Base-by-base conservation (phyloP, 2,329 filamentous ascomycete genomes). In the Endoconidiophora polonica region DNA sequence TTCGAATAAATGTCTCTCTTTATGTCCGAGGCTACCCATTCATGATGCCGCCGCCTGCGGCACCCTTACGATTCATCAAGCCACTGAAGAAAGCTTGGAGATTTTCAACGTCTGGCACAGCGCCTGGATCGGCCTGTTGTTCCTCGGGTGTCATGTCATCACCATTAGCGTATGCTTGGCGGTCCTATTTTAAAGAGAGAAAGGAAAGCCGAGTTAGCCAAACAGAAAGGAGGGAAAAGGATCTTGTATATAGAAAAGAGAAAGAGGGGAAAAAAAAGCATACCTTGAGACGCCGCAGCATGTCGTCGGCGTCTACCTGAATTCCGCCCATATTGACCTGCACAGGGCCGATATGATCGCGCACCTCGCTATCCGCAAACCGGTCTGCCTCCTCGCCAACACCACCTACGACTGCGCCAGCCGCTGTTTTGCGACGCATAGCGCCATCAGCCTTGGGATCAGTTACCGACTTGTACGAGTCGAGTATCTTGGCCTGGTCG, bases 301-400 rank as follows among this genome's bases (percentile, higher is more conserved):
- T 91, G 59, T 94, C 87, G 60, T 94, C 88, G 6, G 87, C 87
- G 65, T 95, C 87, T 26, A 94, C 85, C 61, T 94, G 87, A 55
- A 98, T 95, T 48, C 91, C 91, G 40, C 91, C 91, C 74, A 98
- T 91, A 62, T 98, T 98, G 68, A 96, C 95, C 61, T 94, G 87
- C 56, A 95, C 87, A 0, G 88, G 87, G 0, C 88, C 88, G 59
- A 94, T 94, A 58, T 94, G 87, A 59, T 90, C 84, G 57, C 79
- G 81, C 49, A 75, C 69, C 36, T 55, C 54, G 43, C 50, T 44
- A 26, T 52, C 53, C 20, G 23, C 43, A 41, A 46, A 46, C 6
- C 49, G 49, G 5, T 46, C 49, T 2, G 46, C 22, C 39, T 52
- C 50, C 5, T 46, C 48, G 7, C 47, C 53, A 1, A 33, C 63